Evolutionary conservation across 352 stramenopile genomes (phyloP).

Genomic region (Blastocystis sp.): DNA sequence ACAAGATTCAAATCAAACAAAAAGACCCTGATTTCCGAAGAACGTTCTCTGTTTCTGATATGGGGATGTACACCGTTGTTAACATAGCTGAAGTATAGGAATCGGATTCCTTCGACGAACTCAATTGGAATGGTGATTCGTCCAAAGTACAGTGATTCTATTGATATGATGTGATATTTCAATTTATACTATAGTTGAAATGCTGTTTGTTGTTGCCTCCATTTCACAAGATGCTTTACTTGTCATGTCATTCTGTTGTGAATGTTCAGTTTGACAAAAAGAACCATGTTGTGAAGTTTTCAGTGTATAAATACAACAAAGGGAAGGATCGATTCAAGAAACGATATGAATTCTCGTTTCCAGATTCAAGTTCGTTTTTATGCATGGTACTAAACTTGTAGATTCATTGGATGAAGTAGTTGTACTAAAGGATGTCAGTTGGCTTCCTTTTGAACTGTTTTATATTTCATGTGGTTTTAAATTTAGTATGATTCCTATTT

Average conservation of each 20-base stretch:
- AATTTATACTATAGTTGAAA: not conserved
- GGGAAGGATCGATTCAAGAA: slow-evolving; percentile 46
- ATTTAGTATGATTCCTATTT: not conserved
- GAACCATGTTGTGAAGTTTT: not conserved
- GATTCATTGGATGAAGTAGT: not conserved
- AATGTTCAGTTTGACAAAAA: not conserved
- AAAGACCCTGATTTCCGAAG: slow-evolving; percentile 24
- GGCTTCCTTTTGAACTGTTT: not conserved
- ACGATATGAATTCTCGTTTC: not conserved
- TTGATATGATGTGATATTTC: not conserved
- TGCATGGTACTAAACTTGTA: not conserved
- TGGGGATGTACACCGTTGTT: not conserved
- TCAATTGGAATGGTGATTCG: slow-evolving; percentile 35
- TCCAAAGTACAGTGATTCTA: not conserved
- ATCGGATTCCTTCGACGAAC: not conserved
- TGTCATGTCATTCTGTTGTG: not conserved
- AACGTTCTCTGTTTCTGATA: slow-evolving; percentile 1
- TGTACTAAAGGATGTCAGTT: not conserved
- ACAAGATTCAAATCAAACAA: not conserved
- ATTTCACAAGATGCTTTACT: slow-evolving; percentile 16
- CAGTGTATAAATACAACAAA: slow-evolving; percentile 6
- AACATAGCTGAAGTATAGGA: not conserved
- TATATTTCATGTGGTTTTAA: not conserved
- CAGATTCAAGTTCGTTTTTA: not conserved
- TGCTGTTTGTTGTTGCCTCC: not conserved